These are phyloP conservation scores for Boletus insuetus DNA, from an alignment of 768 basidiomycete species.

Conservation along the genomic window DNA sequence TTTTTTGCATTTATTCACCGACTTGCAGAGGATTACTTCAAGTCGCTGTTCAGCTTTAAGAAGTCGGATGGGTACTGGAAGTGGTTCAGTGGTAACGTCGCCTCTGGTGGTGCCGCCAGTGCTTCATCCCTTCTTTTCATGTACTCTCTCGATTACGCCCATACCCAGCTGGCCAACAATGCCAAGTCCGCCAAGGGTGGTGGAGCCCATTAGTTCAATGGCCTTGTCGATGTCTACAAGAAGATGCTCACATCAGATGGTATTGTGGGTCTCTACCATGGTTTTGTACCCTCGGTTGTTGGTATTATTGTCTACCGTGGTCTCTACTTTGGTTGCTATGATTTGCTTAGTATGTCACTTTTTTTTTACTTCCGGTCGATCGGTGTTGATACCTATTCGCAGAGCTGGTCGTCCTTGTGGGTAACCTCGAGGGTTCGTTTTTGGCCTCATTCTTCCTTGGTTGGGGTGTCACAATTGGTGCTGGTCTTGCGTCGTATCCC, in stretches of 20 bases:
- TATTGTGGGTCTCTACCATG: slow-evolving; percentile 99
- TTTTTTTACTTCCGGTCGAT: slow-evolving; percentile 26
- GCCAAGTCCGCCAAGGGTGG: slow-evolving; percentile 95
- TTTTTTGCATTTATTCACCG: slow-evolving; percentile 2
- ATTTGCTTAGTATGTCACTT: slow-evolving; percentile 76
- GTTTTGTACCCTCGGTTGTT: slow-evolving; percentile 97
- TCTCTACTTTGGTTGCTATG: slow-evolving; percentile 98
- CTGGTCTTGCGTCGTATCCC: slow-evolving; percentile 97
- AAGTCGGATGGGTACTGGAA: slow-evolving; percentile 96
- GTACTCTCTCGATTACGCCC: slow-evolving; percentile 99
- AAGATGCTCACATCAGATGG: slow-evolving; percentile 98
- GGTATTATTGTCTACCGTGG: slow-evolving; percentile 99
- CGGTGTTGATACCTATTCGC: slow-evolving; percentile 20
- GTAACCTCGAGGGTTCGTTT: slow-evolving; percentile 94
- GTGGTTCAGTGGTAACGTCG: slow-evolving; percentile 98
- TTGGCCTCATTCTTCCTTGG: slow-evolving; percentile 95
- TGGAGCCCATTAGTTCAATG: slow-evolving; percentile 96
- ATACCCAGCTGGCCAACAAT: slow-evolving; percentile 98
- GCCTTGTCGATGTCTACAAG: slow-evolving; percentile 93
- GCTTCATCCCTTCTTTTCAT: slow-evolving; percentile 98
- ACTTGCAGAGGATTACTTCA: slow-evolving; percentile 86
- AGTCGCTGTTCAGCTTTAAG: slow-evolving; percentile 98
- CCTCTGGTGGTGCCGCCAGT: slow-evolving; percentile 99
- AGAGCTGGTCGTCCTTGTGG: slow-evolving; percentile 98
- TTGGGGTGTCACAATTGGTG: slow-evolving; percentile 99